Conservation (phyloP, 2,329 filamentous ascomycete genomes). For the Verruconis gallopava region DNA sequence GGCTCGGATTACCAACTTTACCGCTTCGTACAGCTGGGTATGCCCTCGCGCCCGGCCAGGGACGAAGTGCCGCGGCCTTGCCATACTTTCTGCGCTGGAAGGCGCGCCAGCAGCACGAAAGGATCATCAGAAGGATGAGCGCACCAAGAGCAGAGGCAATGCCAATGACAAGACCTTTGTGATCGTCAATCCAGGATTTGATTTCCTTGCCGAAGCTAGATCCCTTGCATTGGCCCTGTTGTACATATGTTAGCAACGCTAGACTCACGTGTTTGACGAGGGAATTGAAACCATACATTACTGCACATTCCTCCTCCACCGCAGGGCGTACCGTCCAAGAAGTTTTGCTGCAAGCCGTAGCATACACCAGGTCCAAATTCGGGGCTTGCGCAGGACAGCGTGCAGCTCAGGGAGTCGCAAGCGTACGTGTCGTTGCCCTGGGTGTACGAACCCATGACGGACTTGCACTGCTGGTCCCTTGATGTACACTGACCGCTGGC, state of each 20-base stretch:
- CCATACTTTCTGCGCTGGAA: not conserved
- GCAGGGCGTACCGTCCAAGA: slow-evolving; percentile 82
- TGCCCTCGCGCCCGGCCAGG: not conserved
- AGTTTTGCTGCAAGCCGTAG: slow-evolving; percentile 74
- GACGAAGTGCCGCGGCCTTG: not conserved
- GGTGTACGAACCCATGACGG: slow-evolving; percentile 63
- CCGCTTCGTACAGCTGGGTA: slow-evolving; percentile 1
- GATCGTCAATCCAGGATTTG: slow-evolving; percentile 58
- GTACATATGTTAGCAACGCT: slow-evolving; percentile 1
- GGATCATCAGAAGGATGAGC: slow-evolving; percentile 55
- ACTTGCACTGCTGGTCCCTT: slow-evolving; percentile 77
- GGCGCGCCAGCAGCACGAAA: slow-evolving; percentile 46
- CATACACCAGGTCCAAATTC: slow-evolving; percentile 54
- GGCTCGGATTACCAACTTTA: not conserved
- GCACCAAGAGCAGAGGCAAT: slow-evolving; percentile 59
- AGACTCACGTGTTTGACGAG: not conserved
- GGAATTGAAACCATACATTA: slow-evolving; percentile 40
- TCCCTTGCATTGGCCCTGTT: slow-evolving; percentile 59
- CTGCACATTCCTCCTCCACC: slow-evolving; percentile 64
- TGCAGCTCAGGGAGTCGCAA: slow-evolving; percentile 61
- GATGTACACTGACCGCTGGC: slow-evolving; percentile 92
- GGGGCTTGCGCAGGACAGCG: slow-evolving; percentile 62
- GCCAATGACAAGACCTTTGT: slow-evolving; percentile 75
- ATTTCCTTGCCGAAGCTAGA: slow-evolving; percentile 58
- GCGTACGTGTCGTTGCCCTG: slow-evolving; percentile 65